phyloP scores from a whole-genome alignment of 257 asterid genomes.

The Rehmannia glutinosa region DNA sequence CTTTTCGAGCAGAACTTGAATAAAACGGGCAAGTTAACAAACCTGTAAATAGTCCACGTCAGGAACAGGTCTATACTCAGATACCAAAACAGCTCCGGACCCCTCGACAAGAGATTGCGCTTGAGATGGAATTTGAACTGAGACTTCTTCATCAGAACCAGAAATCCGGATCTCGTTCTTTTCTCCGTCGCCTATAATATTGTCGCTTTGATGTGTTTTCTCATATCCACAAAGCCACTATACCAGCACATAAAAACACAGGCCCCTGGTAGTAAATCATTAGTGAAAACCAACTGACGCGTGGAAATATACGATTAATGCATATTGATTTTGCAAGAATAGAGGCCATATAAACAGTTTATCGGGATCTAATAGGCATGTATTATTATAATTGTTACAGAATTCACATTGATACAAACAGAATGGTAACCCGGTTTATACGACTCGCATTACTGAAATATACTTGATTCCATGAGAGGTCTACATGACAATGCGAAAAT shows the following conservation, averaged over 20 bases:
- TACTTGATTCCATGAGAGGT: too few relatives aligned
- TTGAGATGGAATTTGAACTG: constrained; percentile 77
- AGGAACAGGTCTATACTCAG: constrained; percentile 72
- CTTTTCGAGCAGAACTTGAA: too few relatives aligned
- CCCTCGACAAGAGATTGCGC: constrained; percentile 83
- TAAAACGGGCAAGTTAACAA: constrained; percentile 2
- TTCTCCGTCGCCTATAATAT: constrained; percentile 39
- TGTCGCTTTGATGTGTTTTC: constrained; percentile 34
- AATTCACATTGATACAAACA: too few relatives aligned
- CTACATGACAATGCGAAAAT: too few relatives aligned
- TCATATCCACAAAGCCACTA: constrained; percentile 77
- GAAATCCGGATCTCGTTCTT: constrained; percentile 51
- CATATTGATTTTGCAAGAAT: background rate
- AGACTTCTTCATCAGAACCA: constrained; percentile 70
- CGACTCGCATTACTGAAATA: too few relatives aligned
- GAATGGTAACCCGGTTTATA: too few relatives aligned
- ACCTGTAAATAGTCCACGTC: constrained; percentile 99
- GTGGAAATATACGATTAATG: constrained; percentile 19
- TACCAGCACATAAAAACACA: constrained; percentile 89
- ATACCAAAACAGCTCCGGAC: constrained; percentile 63
- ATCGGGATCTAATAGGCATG: too few relatives aligned
- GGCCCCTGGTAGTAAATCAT: constrained; percentile 88
- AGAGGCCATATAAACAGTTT: too few relatives aligned
- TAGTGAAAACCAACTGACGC: constrained; percentile 79
- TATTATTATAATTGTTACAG: too few relatives aligned